Base-by-base conservation (phyloP, 1,284 basidiomycete species). In the Vanrija sp. region DNA sequence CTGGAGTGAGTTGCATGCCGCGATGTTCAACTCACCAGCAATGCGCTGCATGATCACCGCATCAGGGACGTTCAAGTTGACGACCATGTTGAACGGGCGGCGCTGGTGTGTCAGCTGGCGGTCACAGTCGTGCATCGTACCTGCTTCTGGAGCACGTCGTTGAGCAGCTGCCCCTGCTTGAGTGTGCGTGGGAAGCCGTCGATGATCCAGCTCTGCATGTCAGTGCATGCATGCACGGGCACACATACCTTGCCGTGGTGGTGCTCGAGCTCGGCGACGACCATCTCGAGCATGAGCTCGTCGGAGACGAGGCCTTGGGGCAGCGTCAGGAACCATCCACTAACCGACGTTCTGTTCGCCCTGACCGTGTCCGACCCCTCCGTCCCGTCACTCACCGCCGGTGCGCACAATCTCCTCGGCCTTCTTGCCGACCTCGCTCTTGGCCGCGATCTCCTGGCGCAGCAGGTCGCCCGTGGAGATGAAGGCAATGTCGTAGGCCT, bases 141-240 rank as follows among this genome's bases (percentile, higher is more conserved):
- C 49, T 72, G 66, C 46, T 69, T 55, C 14, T 65, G 67, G 39
- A 80, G 64, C 12, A 78, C 71, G 6, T 66, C 49, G 60, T 97
- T 90, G 10, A 99, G 81, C 44, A 95, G 80, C 71, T 86, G 80
- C 1, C 91, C 95, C 76, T 99, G 95, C 16, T 83, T 85, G 2
- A 95, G 76, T 3, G 95, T 99, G 40, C 95, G 86, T 29, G 95
- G 95, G 71, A 98, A 98, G 6, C 95, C 95, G 68, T 99, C 95
- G 38, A 98, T 77, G 62, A 98, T 88, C 94, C 94, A 97, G 65
- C 71, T 74, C 75, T 58, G 0, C 16, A 7, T 16, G 26, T 49
- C 34, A 38, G 18, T 28, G 18, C 38, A 19, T 8, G n/a, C 75
- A 66, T 68, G 71, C 48, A 70, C 74, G 14, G 60, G 52, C 74